Evolutionary conservation across 192 early-diverging fungal genomes (phyloP).

Genomic region (Backusella macrospora): DNA sequence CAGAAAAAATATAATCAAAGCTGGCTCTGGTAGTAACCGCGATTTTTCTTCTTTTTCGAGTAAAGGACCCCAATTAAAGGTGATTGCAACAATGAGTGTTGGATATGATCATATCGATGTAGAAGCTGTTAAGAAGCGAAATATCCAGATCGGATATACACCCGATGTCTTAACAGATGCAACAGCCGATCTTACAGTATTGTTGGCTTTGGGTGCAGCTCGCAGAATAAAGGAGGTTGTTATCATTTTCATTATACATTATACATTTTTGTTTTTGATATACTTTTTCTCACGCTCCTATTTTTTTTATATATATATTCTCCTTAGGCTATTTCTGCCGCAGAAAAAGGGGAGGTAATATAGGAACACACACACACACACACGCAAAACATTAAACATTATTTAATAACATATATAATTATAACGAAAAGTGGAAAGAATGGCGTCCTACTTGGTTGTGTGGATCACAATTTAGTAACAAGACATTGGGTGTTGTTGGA

Average conservation of each 20-base stretch:
- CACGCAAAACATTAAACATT: constrained; percentile 52
- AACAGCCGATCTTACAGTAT: constrained; percentile 77
- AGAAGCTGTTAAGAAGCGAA: constrained; percentile 48
- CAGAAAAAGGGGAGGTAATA: constrained; percentile 44
- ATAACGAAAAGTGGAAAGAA: constrained; percentile 52
- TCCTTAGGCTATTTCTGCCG: constrained; percentile 37
- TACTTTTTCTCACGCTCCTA: neutral
- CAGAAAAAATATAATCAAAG: neutral
- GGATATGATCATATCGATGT: constrained; percentile 85
- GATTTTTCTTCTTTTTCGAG: neutral
- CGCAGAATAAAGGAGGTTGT: constrained; percentile 66
- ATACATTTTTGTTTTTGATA: neutral
- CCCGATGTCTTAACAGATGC: constrained; percentile 90
- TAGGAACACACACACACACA: neutral
- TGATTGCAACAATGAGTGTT: constrained; percentile 79
- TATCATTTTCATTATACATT: neutral
- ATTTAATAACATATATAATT: neutral
- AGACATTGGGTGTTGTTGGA: constrained; percentile 85
- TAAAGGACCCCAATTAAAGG: constrained; percentile 57
- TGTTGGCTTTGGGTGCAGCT: constrained; percentile 74
- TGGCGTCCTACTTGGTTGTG: constrained; percentile 70
- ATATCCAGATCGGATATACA: constrained; percentile 75
- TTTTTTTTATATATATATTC: neutral
- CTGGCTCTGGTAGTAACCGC: neutral
- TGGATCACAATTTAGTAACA: constrained; percentile 74